phyloP scores from a whole-genome alignment of 2,329 filamentous ascomycete species.

The Aphanocladium album region DNA sequence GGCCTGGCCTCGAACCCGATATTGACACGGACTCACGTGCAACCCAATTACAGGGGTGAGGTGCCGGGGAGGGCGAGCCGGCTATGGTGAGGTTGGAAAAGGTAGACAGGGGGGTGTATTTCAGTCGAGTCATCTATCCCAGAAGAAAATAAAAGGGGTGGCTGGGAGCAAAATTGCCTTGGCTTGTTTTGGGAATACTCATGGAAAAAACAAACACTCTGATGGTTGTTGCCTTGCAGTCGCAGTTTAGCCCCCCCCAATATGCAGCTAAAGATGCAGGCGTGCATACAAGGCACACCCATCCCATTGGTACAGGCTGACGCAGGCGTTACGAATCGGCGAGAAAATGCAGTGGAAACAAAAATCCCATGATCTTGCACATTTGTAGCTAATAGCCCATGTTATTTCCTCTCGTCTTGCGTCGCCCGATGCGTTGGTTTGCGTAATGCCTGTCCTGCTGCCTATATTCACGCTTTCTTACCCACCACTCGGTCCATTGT shows the following conservation, averaged over 20 bases:
- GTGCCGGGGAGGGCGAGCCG: neutral
- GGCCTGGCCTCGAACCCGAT: neutral
- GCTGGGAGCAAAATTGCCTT: neutral
- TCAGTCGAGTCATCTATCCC: constrained; percentile 9
- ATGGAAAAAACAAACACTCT: neutral
- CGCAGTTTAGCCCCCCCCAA: neutral
- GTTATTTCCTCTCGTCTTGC: too few species aligned
- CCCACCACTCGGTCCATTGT: neutral
- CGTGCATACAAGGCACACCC: constrained; percentile 6
- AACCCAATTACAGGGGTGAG: neutral
- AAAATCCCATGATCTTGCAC: neutral
- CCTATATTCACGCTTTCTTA: neutral
- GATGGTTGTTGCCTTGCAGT: neutral
- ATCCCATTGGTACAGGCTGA: neutral
- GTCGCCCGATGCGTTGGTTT: neutral
- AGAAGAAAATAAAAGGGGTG: neutral
- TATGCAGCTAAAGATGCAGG: neutral
- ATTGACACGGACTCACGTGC: constrained; percentile 9
- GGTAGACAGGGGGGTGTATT: neutral
- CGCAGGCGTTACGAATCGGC: neutral
- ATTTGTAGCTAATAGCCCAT: neutral
- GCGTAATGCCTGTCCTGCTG: neutral
- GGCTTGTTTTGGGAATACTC: neutral
- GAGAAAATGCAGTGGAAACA: neutral
- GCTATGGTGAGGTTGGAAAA: neutral